These are phyloP conservation scores for Suillus alpinus DNA, from an alignment of 768 basidiomycete species.

Conservation along the genomic window DNA sequence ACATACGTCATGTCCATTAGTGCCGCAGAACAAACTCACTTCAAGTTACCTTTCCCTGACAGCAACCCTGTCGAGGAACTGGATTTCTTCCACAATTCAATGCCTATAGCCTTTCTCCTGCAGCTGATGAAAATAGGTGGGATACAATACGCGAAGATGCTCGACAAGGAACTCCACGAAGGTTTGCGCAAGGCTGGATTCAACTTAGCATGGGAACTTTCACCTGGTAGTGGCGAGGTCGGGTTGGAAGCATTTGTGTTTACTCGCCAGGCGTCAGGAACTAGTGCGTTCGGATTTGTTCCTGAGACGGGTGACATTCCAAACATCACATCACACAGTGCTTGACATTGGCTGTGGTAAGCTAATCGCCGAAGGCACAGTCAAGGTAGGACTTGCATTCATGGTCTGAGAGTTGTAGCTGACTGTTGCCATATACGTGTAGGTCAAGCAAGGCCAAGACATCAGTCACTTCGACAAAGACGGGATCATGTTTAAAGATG, in stretches of 20 bases:
- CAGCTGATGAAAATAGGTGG: neutral
- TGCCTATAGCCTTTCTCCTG: neutral
- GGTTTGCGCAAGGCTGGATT: neutral
- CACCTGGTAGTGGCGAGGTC: neutral
- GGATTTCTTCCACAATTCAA: neutral
- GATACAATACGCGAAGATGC: neutral
- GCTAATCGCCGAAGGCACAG: neutral
- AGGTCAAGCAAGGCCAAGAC: constrained; percentile 32
- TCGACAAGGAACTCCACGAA: neutral
- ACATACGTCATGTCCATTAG: neutral
- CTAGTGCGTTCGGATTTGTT: neutral
- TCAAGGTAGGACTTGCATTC: neutral
- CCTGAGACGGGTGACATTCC: neutral
- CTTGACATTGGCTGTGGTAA: constrained; percentile 11
- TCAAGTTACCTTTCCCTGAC: neutral
- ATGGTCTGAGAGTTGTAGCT: neutral
- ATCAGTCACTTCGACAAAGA: constrained; percentile 39
- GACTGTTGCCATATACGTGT: constrained; percentile 1
- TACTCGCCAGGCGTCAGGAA: neutral
- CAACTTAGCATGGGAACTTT: neutral
- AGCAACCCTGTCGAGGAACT: neutral
- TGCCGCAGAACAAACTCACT: neutral
- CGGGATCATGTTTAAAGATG: constrained; percentile 40
- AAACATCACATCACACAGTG: neutral
- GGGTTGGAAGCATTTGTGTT: neutral